These are phyloP conservation scores for Wickerhamiella infanticola DNA, from an alignment of 1,139 yeast species.

Conservation along the genomic window DNA sequence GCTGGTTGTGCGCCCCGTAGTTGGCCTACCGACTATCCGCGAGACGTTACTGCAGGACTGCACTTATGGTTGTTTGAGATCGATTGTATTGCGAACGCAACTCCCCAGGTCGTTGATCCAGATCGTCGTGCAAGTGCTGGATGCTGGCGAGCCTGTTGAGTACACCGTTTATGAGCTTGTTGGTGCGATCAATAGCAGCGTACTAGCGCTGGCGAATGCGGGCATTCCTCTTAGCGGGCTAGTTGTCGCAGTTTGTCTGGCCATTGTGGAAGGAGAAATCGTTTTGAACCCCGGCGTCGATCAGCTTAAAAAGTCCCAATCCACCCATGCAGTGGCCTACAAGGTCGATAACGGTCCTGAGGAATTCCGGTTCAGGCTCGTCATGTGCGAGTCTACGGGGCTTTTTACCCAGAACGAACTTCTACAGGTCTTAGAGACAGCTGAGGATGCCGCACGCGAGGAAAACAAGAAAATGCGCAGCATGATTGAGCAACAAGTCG, in stretches of 20 bases:
- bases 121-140: constrained; percentile 67
- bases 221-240: constrained; percentile 54
- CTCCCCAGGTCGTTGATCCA: constrained; percentile 81
- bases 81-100: constrained; percentile 45
- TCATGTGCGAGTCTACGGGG: constrained; percentile 62
- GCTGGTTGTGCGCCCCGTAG: constrained; percentile 63
- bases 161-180: constrained; percentile 37
- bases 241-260: constrained; percentile 39
- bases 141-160: constrained; percentile 36
- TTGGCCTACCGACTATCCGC: constrained; percentile 61
- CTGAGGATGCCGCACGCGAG: constrained; percentile 6
- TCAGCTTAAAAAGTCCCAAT: constrained; percentile 19
- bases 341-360: constrained; percentile 38
- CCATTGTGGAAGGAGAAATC: constrained; percentile 27
- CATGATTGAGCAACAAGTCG: not conserved
- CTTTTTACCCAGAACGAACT: constrained; percentile 43
- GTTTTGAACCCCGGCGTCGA: constrained; percentile 31
- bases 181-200: constrained; percentile 57
- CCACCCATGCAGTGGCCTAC: constrained; percentile 56
- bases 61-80: constrained; percentile 44
- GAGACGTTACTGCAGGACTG: constrained; percentile 66
- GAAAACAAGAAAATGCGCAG: not conserved
- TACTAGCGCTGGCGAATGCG: constrained; percentile 63
- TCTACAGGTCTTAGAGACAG: constrained; percentile 30
- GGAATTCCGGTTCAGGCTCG: constrained; percentile 28